Conservation (phyloP, 805 yeast genomes). For the Cyberlindnera mycetangii region DNA sequence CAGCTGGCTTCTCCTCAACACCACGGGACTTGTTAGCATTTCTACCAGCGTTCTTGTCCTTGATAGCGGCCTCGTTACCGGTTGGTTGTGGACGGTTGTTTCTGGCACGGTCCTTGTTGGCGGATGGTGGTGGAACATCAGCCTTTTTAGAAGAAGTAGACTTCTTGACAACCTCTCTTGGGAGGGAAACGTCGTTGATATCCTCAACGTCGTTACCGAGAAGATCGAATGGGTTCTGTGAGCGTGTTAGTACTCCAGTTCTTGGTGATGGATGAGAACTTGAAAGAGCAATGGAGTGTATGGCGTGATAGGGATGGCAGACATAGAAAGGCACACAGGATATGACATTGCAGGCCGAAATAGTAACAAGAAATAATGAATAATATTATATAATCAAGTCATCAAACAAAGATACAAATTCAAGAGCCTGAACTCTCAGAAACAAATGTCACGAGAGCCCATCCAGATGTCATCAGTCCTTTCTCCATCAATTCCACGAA, state of each 20-base stretch:
- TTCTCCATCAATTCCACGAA: background rate
- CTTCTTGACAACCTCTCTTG: slow-evolving; percentile 79
- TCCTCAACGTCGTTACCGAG: slow-evolving; percentile 89
- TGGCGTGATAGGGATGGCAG: background rate
- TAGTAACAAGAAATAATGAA: background rate
- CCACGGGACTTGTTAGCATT: slow-evolving; percentile 46
- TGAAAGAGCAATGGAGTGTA: background rate
- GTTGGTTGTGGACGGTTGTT: slow-evolving; percentile 65
- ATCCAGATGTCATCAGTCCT: slow-evolving; percentile 1
- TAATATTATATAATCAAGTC: background rate
- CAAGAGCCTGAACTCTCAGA: background rate
- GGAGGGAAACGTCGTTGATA: slow-evolving; percentile 51
- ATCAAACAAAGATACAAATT: background rate
- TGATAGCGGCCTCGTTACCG: slow-evolving; percentile 88
- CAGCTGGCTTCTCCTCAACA: slow-evolving; percentile 38
- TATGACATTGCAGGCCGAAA: background rate
- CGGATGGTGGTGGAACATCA: slow-evolving; percentile 78
- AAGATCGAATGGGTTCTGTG: slow-evolving; percentile 74
- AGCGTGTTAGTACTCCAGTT: slow-evolving; percentile 13
- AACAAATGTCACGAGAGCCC: background rate
- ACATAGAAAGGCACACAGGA: background rate
- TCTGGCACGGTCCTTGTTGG: slow-evolving; percentile 77
- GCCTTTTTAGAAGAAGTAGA: slow-evolving; percentile 82
- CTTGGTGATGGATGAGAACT: background rate
- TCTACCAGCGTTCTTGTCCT: slow-evolving; percentile 70